phyloP scores from a whole-genome alignment of 2,329 filamentous ascomycete species.

The Knufia petricola region DNA sequence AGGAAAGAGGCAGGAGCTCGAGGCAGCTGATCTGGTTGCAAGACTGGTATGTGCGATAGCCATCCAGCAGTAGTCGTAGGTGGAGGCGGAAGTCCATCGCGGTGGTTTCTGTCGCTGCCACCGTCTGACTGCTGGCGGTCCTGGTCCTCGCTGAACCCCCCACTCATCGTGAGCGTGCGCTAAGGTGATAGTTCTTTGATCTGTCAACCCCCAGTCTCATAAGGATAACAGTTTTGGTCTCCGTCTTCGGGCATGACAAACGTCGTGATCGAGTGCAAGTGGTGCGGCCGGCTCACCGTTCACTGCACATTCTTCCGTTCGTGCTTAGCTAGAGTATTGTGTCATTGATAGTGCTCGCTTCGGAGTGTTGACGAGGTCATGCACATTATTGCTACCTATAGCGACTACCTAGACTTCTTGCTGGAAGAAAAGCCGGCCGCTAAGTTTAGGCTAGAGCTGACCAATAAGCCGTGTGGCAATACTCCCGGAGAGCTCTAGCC shows the following conservation, averaged over 20 bases:
- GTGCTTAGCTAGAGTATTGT: neutral
- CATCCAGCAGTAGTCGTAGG: conserved; percentile 2
- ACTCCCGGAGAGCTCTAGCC: neutral
- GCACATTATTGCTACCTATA: neutral
- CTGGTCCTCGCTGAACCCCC: neutral
- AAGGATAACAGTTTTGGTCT: neutral
- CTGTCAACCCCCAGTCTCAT: conserved; percentile 6
- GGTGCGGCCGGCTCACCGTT: no score
- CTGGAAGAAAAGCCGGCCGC: no score
- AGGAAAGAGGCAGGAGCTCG: conserved; percentile 7
- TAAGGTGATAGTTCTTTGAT: neutral
- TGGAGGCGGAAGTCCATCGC: neutral
- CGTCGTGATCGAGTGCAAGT: neutral
- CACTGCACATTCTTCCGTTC: neutral
- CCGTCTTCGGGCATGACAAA: neutral
- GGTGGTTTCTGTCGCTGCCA: neutral
- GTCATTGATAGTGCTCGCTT: neutral
- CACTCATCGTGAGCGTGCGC: conserved; percentile 1
- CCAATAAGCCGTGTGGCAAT: neutral
- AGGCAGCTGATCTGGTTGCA: conserved; percentile 9
- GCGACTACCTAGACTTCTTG: no score
- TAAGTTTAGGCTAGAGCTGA: no score
- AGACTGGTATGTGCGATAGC: conserved; percentile 9
- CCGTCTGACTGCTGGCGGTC: neutral
- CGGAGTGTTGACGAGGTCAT: neutral